Evolutionary conservation across 1,284 basidiomycete species (phyloP).

Genomic region (Ustilago tritici): DNA sequence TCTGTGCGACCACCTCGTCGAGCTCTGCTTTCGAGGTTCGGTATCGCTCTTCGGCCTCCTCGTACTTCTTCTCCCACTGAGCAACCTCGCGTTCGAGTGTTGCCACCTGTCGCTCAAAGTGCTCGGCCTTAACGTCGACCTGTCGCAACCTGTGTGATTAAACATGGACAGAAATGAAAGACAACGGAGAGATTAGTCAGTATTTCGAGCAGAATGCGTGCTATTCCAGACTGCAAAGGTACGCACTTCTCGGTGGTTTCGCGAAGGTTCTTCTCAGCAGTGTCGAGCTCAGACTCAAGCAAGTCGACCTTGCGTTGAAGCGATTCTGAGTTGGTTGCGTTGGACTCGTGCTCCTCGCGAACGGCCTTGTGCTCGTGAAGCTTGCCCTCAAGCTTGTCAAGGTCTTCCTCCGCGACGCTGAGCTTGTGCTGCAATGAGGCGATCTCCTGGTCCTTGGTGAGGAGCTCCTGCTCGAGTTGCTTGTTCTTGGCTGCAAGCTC

Average conservation of each 20-base stretch:
- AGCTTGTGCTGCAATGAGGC: conserved; percentile 85
- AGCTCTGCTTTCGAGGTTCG: conserved; percentile 83
- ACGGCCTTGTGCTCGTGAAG: conserved; percentile 79
- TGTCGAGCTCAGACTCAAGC: conserved; percentile 94
- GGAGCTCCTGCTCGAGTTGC: conserved; percentile 79
- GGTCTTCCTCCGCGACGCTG: conserved; percentile 77
- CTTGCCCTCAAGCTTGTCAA: conserved; percentile 82
- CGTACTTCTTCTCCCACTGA: conserved; percentile 92
- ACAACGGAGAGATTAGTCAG: conserved; percentile 9
- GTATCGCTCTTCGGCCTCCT: conserved; percentile 84
- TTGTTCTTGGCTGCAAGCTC: conserved; percentile 67
- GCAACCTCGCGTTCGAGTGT: conserved; percentile 92
- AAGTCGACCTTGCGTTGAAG: conserved; percentile 88
- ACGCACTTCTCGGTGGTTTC: conserved; percentile 96
- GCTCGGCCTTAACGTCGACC: conserved; percentile 98
- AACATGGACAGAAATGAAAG: not conserved
- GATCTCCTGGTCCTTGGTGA: conserved; percentile 90
- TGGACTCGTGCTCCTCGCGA: conserved; percentile 80
- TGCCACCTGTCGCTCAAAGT: conserved; percentile 93
- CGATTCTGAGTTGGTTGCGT: conserved; percentile 81
- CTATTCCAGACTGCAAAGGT: not conserved
- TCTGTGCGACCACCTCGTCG: conserved; percentile 84
- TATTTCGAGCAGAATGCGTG: not conserved
- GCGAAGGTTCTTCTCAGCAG: conserved; percentile 94
- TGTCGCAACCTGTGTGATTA: conserved; percentile 83